Conservation (phyloP, 805 yeast species). For the Metschnikowia picachoensis region DNA sequence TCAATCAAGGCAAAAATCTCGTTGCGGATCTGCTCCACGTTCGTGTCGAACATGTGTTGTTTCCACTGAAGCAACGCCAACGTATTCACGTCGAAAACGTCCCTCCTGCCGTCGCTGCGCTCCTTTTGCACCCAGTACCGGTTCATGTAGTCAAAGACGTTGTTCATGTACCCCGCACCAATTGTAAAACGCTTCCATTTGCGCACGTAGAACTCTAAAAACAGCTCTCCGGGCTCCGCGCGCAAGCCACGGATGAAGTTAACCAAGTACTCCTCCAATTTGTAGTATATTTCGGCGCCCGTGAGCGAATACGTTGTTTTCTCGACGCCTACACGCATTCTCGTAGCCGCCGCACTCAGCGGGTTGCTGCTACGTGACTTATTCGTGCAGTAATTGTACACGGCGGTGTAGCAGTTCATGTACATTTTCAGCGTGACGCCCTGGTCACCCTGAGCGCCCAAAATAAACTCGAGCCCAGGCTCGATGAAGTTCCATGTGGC, state of each 20-base stretch:
- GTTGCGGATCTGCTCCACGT: conserved; percentile 54
- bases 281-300: conserved; percentile 85
- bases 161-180: conserved; percentile 88
- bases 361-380: conserved; percentile 49
- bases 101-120: conserved; percentile 86
- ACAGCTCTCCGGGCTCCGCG: conserved; percentile 36
- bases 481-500: conserved; percentile 78
- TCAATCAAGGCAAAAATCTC: conserved; percentile 77
- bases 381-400: conserved; percentile 88
- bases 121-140: conserved; percentile 98
- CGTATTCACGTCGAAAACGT: conserved; percentile 87
- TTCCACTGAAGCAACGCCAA: conserved; percentile 87
- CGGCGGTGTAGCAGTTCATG: conserved; percentile 87
- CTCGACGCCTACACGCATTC: conserved; percentile 12
- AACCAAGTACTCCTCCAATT: conserved; percentile 62
- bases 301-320: conserved; percentile 51
- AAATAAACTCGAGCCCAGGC: conserved; percentile 66
- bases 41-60: conserved; percentile 67
- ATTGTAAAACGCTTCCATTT: conserved; percentile 87
- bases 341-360: conserved; percentile 5
- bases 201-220: conserved; percentile 36
- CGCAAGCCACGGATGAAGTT: conserved; percentile 51
- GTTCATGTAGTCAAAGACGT: conserved; percentile 92
- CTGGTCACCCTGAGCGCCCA: conserved; percentile 65
- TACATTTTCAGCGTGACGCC: conserved; percentile 68